phyloP scores from a whole-genome alignment of 208 protist genomes.

The Trichomonas vaginalis region DNA sequence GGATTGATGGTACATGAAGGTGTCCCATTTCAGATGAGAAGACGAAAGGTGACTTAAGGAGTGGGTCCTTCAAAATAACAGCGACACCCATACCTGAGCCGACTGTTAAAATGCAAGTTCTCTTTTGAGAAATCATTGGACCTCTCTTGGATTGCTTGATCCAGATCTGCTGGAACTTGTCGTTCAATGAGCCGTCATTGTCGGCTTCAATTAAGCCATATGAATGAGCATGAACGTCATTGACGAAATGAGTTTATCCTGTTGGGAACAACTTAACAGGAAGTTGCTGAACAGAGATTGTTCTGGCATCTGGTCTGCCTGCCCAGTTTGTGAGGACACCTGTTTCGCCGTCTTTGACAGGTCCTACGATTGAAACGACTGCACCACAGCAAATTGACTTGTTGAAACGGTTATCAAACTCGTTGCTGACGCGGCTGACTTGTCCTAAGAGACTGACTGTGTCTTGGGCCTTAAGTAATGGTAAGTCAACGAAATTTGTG shows the following conservation, averaged over 20 bases:
- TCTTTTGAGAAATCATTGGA: not conserved
- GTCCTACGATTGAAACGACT: not conserved
- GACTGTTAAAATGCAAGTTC: not conserved
- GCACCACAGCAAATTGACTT: not conserved
- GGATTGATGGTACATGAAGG: not conserved
- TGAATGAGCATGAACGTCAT: not conserved
- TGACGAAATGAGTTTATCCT: not conserved
- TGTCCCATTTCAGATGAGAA: not conserved
- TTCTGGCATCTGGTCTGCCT: not conserved
- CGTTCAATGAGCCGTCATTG: not conserved
- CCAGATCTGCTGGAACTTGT: not conserved
- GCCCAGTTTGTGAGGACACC: not conserved
- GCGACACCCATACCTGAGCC: not conserved
- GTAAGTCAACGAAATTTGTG: not conserved
- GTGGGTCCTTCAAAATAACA: not conserved
- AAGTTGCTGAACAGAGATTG: not conserved
- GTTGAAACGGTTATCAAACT: not conserved
- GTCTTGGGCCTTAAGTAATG: not conserved
- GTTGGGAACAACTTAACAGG: not conserved
- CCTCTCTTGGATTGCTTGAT: not conserved
- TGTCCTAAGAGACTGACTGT: not conserved
- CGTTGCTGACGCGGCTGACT: no score
- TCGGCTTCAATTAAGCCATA: not conserved
- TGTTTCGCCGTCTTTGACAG: not conserved
- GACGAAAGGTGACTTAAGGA: not conserved